Evolutionary conservation across 2,329 filamentous ascomycete species (phyloP), one percentile per base, ranked within the genome.

Genomic region (Aschersonia sp.): DNA sequence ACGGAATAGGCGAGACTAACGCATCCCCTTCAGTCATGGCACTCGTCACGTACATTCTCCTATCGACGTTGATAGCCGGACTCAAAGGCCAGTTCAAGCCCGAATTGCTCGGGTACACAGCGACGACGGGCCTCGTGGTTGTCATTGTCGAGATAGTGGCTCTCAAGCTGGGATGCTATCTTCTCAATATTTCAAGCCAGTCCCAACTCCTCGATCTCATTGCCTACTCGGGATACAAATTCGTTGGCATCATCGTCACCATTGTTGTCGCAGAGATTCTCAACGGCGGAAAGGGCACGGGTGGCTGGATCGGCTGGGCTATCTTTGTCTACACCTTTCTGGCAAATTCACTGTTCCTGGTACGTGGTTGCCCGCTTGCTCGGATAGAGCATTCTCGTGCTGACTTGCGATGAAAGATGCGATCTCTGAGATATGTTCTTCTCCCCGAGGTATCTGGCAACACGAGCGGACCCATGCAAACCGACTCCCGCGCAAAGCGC

Each of bases 181-280:
- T 98, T 47, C 69, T 98, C 46, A 88, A 80, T 67, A 97, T 98
- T 65, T 94, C 82, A 57, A 94, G 92, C 62, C 87, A 94, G 55
- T 92, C 85, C 12, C 92, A 97, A 63, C 77, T 97, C 46, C 78
- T 97, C 50, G 92, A 98, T 58, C 68, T 98, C 46, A 83, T 98
- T 47, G 94, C 94, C 5, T 98, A 98, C 68, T 90, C 85, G 2
- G 94, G 94, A 22, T 98, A 98, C 70, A 98, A 98, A 66, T 98
- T 98, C 60, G 90, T 98, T 31, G 92, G 90, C 33, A 88, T 96
- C 56, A 98, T 98, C 51, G 76, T 86, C 45, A 96, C 89, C 0
- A 79, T 97, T 52, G 75, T 85, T 10, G 68, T 90, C 14, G 82
- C 86, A 12, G 86, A 94, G 64, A 73, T 87, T 12, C 67, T 86